Evolutionary conservation across 306 rosid species (phyloP).

Genomic region (Glycine latifolia): DNA sequence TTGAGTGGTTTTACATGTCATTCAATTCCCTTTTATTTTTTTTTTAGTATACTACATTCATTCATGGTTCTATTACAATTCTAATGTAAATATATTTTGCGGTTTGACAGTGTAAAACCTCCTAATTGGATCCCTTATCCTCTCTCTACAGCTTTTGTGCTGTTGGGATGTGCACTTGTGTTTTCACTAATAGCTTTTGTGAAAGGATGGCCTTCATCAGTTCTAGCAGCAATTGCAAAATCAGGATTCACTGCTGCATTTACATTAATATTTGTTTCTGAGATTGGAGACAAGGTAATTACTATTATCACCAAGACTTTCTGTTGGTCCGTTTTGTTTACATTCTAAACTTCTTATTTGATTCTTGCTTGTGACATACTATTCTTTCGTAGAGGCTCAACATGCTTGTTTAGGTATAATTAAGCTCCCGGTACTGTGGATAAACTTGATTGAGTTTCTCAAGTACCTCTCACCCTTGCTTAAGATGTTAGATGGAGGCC

Average conservation of each 20-base stretch:
- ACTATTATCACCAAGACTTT: background rate
- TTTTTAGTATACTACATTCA: background rate
- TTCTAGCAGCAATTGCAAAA: conserved; percentile 83
- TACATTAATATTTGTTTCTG: conserved; percentile 91
- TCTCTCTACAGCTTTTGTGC: conserved; percentile 72
- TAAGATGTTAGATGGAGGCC: background rate
- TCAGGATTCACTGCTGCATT: conserved; percentile 99
- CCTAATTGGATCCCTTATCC: conserved; percentile 74
- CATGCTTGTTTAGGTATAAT: conserved; percentile 2
- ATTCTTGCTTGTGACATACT: background rate
- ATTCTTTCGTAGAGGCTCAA: conserved; percentile 38
- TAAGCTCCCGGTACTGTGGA: conserved; percentile 14
- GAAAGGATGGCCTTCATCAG: conserved; percentile 84
- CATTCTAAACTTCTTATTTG: background rate
- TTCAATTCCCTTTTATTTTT: conserved; percentile 19
- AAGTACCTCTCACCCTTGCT: background rate
- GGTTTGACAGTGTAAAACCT: conserved; percentile 75
- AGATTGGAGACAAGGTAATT: conserved; percentile 98
- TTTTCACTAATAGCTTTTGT: conserved; percentile 84
- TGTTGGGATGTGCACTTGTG: conserved; percentile 77
- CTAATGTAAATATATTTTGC: conserved; percentile 49
- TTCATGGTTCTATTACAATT: conserved; percentile 25
- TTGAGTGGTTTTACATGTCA: conserved; percentile 21
- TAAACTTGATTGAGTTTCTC: conserved; percentile 16
- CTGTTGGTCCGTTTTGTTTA: background rate